Conservation (phyloP, 768 basidiomycete genomes). For the Xerocomellus chrysenteron region DNA sequence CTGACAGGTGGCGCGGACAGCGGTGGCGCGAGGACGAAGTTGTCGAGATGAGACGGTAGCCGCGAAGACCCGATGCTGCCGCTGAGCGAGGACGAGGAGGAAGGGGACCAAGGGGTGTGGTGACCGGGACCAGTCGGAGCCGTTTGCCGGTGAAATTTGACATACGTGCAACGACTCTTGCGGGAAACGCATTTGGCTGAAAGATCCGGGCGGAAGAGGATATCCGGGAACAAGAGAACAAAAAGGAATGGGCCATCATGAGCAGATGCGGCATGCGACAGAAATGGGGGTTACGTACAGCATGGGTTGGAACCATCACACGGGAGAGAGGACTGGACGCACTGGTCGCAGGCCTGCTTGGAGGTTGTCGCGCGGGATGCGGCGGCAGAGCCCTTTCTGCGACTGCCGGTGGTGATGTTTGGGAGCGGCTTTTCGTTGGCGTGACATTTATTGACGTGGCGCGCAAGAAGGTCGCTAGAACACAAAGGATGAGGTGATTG, state of each 20-base stretch:
- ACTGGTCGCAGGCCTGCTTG: constrained; percentile 85
- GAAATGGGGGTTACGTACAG: constrained; percentile 42
- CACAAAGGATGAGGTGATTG: not conserved
- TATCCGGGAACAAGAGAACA: not conserved
- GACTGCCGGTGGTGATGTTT: constrained; percentile 35
- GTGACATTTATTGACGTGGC: constrained; percentile 89
- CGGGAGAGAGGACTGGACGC: constrained; percentile 69
- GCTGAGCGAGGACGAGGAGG: constrained; percentile 32
- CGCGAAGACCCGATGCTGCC: constrained; percentile 15
- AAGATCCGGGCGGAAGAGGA: not conserved
- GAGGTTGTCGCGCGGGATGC: constrained; percentile 73
- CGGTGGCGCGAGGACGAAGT: constrained; percentile 43
- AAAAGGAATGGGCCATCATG: not conserved
- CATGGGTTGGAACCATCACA: constrained; percentile 83
- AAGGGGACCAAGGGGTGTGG: constrained; percentile 34
- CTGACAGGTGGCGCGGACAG: constrained; percentile 33
- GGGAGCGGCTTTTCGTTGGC: constrained; percentile 60
- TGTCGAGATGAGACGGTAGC: constrained; percentile 38
- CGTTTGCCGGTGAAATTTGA: constrained; percentile 82
- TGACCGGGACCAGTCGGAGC: constrained; percentile 78
- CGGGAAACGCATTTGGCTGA: constrained; percentile 73
- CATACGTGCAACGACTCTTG: constrained; percentile 73
- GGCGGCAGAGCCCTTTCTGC: constrained; percentile 67
- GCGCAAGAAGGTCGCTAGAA: constrained; percentile 76
- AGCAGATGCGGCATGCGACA: not conserved